Conservation (phyloP, 1,284 basidiomycete species). For the Trichosporon sp. region DNA sequence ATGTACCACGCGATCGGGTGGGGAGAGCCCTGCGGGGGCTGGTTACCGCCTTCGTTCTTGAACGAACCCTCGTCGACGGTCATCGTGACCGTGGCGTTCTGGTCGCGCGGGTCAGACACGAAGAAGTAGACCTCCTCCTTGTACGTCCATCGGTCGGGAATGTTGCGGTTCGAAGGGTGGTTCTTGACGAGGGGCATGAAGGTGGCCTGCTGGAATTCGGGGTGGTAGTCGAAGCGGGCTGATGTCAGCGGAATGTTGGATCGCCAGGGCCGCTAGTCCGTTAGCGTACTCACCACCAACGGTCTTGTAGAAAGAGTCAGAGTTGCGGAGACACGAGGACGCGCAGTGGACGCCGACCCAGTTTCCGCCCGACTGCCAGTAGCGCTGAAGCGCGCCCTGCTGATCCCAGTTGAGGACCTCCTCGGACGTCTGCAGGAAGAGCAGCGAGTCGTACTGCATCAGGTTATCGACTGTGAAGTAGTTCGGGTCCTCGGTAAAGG, state of each 20-base stretch:
- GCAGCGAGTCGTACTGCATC: conserved; percentile 65
- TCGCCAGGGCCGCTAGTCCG: too few species aligned
- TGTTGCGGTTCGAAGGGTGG: conserved; percentile 68
- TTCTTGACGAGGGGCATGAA: conserved; percentile 65
- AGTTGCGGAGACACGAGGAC: conserved; percentile 68
- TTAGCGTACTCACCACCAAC: conserved; percentile 55
- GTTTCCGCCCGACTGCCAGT: conserved; percentile 62
- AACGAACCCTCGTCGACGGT: conserved; percentile 71
- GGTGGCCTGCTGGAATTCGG: conserved; percentile 64
- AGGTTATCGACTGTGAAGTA: conserved; percentile 66
- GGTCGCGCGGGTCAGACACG: conserved; percentile 68
- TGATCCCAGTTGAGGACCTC: conserved; percentile 65
- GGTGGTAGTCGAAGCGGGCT: conserved; percentile 76
- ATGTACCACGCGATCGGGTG: conserved; percentile 68
- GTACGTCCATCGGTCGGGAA: conserved; percentile 67
- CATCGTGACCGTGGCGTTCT: conserved; percentile 69
- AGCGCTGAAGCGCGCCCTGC: conserved; percentile 67
- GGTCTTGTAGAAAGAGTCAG: conserved; percentile 65
- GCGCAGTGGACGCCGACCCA: conserved; percentile 61
- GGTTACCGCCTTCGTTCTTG: conserved; percentile 57
- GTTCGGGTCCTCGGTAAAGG: conserved; percentile 66
- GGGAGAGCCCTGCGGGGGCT: conserved; percentile 41
- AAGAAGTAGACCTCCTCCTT: conserved; percentile 67
- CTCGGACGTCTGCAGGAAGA: conserved; percentile 68
- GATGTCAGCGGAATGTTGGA: neutral